These are phyloP conservation scores for Fusarium caatingaense DNA, from an alignment of 2,329 filamentous ascomycete genomes.

Conservation along the genomic window DNA sequence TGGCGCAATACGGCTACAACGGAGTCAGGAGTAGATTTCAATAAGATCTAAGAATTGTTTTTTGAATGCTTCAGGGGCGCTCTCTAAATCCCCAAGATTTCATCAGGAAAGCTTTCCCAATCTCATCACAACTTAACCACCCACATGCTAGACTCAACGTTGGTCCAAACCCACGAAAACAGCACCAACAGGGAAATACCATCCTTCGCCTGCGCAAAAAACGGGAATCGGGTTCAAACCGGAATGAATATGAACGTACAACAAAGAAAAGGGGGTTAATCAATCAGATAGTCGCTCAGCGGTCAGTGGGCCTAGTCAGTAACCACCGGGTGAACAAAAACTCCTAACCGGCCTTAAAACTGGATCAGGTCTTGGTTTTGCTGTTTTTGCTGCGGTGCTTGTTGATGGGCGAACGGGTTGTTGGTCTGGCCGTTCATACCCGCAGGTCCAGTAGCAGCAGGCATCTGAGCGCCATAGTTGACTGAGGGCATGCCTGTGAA, in stretches of 20 bases:
- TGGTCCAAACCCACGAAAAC: slow-evolving; percentile 42
- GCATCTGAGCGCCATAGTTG: slow-evolving; percentile 64
- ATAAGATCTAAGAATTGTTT: slow-evolving; percentile 49
- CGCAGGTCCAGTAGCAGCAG: slow-evolving; percentile 67
- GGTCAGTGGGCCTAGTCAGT: slow-evolving; percentile 5
- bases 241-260: slow-evolving; percentile 32
- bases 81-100: slow-evolving; percentile 47
- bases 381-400: slow-evolving; percentile 57
- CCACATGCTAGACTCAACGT: slow-evolving; percentile 39
- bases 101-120: slow-evolving; percentile 44
- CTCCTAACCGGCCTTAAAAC: slow-evolving; percentile 57
- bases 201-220: slow-evolving; percentile 48
- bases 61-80: slow-evolving; percentile 49
- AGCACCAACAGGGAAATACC: slow-evolving; percentile 46
- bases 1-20: slow-evolving; percentile 28
- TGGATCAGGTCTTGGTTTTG: slow-evolving; percentile 72
- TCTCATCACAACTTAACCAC: slow-evolving; percentile 43
- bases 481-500: slow-evolving; percentile 80
- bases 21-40: slow-evolving; percentile 44
- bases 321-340: slow-evolving; percentile 5
- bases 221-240: slow-evolving; percentile 40
- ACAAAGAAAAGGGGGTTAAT: slow-evolving; percentile 31
- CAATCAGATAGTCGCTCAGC: slow-evolving; percentile 16
- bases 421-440: slow-evolving; percentile 65
- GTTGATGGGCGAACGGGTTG: slow-evolving; percentile 69